Conservation (phyloP, 495 filamentous ascomycete genomes). For the Rusavskia elegans region DNA sequence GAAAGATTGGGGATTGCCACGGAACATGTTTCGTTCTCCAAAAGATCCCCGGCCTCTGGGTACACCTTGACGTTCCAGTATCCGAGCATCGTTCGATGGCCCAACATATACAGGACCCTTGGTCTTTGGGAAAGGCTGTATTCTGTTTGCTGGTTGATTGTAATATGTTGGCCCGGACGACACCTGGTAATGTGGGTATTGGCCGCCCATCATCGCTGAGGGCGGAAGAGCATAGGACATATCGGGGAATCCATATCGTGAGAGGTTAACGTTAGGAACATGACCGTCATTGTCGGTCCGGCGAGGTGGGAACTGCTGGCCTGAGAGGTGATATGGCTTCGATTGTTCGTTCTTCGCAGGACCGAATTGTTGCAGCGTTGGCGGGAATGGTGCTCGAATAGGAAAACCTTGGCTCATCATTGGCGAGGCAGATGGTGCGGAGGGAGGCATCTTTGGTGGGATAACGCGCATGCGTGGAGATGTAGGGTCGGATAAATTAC, state of each 20-base stretch:
- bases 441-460: not conserved
- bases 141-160: not conserved
- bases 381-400: not conserved
- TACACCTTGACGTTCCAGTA: not conserved
- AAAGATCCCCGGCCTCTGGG: not conserved
- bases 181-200: not conserved
- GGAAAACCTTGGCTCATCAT: not conserved
- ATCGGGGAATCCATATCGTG: not conserved
- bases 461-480: not conserved
- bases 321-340: not conserved
- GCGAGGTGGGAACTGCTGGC: not conserved
- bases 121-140: not conserved
- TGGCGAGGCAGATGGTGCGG: not conserved
- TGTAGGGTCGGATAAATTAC: not conserved
- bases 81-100: constrained; percentile 1
- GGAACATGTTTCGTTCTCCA: not conserved
- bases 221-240: not conserved
- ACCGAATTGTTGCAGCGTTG: not conserved
- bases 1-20: not conserved
- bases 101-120: not conserved
- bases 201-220: not conserved
- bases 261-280: not conserved
- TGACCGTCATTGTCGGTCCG: not conserved
- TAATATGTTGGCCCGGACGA: not conserved
- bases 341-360: not conserved